Base-by-base conservation (phyloP, 75 land plant species). In the Cupressus sempervirens region DNA sequence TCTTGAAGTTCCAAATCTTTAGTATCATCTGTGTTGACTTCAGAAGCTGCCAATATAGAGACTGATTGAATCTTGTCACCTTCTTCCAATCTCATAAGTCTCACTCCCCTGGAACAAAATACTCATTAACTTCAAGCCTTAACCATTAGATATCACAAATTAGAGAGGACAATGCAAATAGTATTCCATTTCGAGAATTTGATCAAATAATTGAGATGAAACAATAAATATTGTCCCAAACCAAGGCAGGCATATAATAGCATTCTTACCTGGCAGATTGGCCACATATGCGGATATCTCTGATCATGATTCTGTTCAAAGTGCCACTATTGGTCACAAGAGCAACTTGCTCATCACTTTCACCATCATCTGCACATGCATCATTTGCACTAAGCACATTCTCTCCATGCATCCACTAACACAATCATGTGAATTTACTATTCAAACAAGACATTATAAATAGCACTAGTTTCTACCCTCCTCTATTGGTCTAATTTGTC, bases 281-380 rank as follows among this genome's bases (percentile, higher is more conserved):
- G 15, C 91, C 87, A 83, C 92, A 95, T 8, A 94, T 90, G 29
- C 96, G 89, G 40, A 98, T 91, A 83, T 96, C 97, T 76, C 99
- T 89, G 82, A 98, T 95, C 84, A 95, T 97, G 79, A 98, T 91
- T 85, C 98, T 87, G 81, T 98, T 98, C 34, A 94, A 83, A n/a
- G 96, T 93, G 15, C 98, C 98, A 86, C 92, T 93, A 84, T 98
- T 95, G 86, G 96, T 98, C 9, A 95, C 97, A 11, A 98, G 87
- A 56, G 96, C 97, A 1, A 98, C 90, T 87, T 98, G 93, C 86
- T 98, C 97, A 86, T 98, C 96, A 88, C 95, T 93, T 88, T 96
- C 95, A 38, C 95, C 98, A 92, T 98, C 97, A 68, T 94, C 99
- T 95, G 76, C 26, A 76, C 80, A 85, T n/a, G 12, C 26, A 35